Evolutionary conservation across 2,329 filamentous ascomycete genomes (phyloP).

Genomic region (Aspergillus versicolor): DNA sequence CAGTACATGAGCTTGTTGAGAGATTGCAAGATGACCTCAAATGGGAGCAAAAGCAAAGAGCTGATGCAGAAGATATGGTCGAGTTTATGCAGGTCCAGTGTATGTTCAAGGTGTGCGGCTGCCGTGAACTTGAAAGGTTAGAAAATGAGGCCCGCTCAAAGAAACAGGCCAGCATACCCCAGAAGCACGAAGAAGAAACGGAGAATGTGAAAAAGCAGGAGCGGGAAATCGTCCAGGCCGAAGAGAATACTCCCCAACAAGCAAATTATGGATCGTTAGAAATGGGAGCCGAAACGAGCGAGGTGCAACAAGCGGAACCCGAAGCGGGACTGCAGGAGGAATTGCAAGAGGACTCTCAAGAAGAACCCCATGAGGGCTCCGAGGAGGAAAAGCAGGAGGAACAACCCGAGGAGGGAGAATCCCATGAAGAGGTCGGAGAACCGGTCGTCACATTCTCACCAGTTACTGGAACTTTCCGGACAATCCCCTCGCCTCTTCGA

Average conservation of each 20-base stretch:
- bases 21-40: constrained; percentile 50
- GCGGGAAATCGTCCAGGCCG: neutral
- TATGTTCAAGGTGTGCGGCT: constrained; percentile 49
- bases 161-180: constrained; percentile 21
- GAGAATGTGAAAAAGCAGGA: neutral
- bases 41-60: constrained; percentile 50
- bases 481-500: constrained; percentile 38
- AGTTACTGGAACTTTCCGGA: constrained; percentile 44
- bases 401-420: neutral
- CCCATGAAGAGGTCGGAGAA: constrained; percentile 27
- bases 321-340: constrained; percentile 1
- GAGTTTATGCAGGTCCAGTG: constrained; percentile 52
- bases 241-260: neutral
- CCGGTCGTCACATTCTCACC: constrained; percentile 44
- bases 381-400: neutral
- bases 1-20: constrained; percentile 46
- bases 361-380: neutral
- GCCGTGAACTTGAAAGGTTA: constrained; percentile 45
- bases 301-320: neutral
- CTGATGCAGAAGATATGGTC: constrained; percentile 57
- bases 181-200: constrained; percentile 21
- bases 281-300: neutral
- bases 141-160: constrained; percentile 43
- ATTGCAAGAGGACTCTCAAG: constrained; percentile 1
- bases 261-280: neutral